Base-by-base conservation (phyloP, 805 yeast species). In the Schwanniomyces vanrijiae region DNA sequence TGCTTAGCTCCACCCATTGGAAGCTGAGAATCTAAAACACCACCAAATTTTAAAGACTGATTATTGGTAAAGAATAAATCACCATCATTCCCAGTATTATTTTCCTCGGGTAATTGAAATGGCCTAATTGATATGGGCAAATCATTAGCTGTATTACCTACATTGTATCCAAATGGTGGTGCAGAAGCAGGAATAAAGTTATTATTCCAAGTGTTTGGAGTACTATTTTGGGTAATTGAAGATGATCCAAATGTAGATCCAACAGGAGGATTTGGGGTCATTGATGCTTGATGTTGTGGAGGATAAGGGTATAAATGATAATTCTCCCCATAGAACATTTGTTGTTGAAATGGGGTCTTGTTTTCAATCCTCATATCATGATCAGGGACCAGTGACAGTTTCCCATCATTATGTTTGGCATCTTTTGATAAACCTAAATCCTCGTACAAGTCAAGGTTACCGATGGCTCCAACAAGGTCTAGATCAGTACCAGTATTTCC, bases 391-490 rank as follows among this genome's bases (percentile, higher is more conserved):
- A 21, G 22, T 9, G 37, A 20, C 20, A 16, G 29, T 21, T 19
- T 21, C 16, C 19, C 14, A 13, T 44, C 40, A 8, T 35, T 39
- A 14, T 45, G 25, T 24, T 44, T 41, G 13, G 24, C 33, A 4
- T 18, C 42, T 14, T 38, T 40, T 10, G 46, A 13, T 18, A 48
- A 29, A 11, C 57, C 58, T 48, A 64, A 54, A 28, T 75, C 73
- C n/a, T 65, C 75, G 43, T 69, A 80, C 46, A 78, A 64, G 56
- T 76, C 71, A 40, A 78, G 63, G 35, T 73, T 71, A 40, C 72
- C 73, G 37, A 78, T 60, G 18, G 81, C 81, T 13, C 78, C 77
- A 22, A 73, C 78, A 38, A 78, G 69, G 50, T 77, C 81, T 56
- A 72, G 62, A 22, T 63, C 67, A 6, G 40, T 38, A 20, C 44